Percentiles rank a stretch among this genome's conserved stretches.
Evolutionary conservation across 2,329 filamentous ascomycete genomes (phyloP).

Genomic region (Colletotrichum tamarilloi): DNA sequence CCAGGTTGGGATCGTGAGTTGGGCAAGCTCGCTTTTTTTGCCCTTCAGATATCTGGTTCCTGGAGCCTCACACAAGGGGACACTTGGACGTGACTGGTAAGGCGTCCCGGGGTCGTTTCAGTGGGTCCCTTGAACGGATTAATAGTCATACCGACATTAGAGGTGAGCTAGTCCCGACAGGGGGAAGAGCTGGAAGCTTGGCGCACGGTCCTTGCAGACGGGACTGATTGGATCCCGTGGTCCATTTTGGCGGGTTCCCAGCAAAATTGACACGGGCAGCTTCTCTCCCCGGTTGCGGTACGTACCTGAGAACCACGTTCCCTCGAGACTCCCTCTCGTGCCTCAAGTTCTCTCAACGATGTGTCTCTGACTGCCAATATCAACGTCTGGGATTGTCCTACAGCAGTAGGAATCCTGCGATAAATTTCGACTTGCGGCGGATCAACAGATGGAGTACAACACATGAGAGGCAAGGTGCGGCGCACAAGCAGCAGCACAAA

Average conservation of each 20-base stretch:
- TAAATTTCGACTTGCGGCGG: not conserved
- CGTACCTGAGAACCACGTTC: constrained; percentile 9
- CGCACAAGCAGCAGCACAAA: constrained; percentile 27
- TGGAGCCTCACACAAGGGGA: constrained; percentile 22
- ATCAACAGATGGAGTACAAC: not conserved
- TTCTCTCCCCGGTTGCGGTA: constrained; percentile 3
- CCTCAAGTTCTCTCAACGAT: not conserved
- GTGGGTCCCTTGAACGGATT: not conserved
- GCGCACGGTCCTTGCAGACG: constrained; percentile 20
- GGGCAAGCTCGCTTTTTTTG: constrained; percentile 22
- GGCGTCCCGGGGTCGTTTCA: constrained; percentile 26
- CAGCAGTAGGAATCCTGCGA: not conserved
- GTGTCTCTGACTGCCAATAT: not conserved
- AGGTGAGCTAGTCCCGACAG: not conserved
- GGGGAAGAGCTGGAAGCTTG: constrained; percentile 16
- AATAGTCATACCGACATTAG: not conserved
- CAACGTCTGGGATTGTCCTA: not conserved
- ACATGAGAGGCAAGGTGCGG: not conserved
- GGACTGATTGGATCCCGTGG: constrained; percentile 21
- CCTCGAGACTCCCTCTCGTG: constrained; percentile 7
- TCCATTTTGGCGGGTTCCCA: constrained; percentile 24
- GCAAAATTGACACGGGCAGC: constrained; percentile 28
- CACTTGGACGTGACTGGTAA: constrained; percentile 28
- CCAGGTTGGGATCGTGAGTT: constrained; percentile 26
- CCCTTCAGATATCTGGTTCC: constrained; percentile 18